Conservation (phyloP, 345 rosid species). For the Arabidopsis arenosa region DNA sequence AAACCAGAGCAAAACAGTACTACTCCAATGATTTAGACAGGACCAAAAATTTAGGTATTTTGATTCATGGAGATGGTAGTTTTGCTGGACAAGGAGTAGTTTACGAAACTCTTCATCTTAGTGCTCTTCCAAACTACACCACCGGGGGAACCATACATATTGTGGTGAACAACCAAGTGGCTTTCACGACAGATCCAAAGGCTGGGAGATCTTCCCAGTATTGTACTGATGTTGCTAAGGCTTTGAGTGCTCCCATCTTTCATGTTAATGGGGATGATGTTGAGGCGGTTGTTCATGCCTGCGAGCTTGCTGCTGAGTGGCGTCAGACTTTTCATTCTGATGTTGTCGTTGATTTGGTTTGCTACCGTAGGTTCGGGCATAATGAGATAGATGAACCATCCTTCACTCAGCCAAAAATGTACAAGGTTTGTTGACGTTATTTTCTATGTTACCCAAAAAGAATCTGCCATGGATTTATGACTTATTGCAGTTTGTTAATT, state of each 20-base stretch:
- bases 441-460: not conserved
- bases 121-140: constrained; percentile 84
- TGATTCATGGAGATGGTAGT: constrained; percentile 93
- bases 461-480: not conserved
- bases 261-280: constrained; percentile 84
- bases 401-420: constrained; percentile 87
- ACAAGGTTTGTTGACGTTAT: constrained; percentile 55
- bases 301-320: constrained; percentile 93
- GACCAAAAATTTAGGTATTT: constrained; percentile 73
- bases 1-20: constrained; percentile 87
- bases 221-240: constrained; percentile 90
- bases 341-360: constrained; percentile 80
- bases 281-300: constrained; percentile 81
- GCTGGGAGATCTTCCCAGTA: constrained; percentile 88
- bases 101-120: constrained; percentile 85
- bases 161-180: constrained; percentile 92
- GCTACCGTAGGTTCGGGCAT: constrained; percentile 82
- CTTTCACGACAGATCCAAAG: constrained; percentile 82
- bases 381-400: constrained; percentile 91
- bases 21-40: constrained; percentile 73
- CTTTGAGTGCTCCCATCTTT: constrained; percentile 83
- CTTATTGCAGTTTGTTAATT: constrained; percentile 6
- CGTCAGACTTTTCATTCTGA: constrained; percentile 85
- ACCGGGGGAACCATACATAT: constrained; percentile 88
- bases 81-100: constrained; percentile 95